Base-by-base conservation (phyloP, 805 yeast genomes). In the Hagleromyces aurorensis region DNA sequence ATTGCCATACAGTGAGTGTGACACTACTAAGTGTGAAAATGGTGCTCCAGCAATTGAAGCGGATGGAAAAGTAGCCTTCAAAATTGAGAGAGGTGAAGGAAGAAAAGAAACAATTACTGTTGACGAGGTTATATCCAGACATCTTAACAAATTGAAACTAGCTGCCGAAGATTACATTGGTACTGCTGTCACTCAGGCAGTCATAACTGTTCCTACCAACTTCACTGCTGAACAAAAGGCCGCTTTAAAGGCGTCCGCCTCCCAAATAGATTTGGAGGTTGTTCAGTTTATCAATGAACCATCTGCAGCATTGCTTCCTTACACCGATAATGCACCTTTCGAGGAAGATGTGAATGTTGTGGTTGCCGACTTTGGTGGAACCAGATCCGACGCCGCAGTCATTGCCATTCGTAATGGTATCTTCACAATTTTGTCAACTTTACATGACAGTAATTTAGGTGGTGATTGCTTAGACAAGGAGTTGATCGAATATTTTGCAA, bases 111-210 rank as follows among this genome's bases (percentile, higher is more conserved):
- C 65, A 25, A 56, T 85, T 27, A 61, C 83, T 21, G 80, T 86
- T 26, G 82, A 75, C 41, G 89, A 86, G 60, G 78, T 81, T 40
- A 71, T 83, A 36, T 72, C 72, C 43, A 81, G 96, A 67, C 96
- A 91, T 57, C 69, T 91, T 52, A 66, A 62, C 51, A 81, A 85
- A 55, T 67, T 91, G 54, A 79, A 78, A 61, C 65, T 69, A 20
- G 94, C 96, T 44, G 97, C 97, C 36, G 84, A 75, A 55, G 98
- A 87, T 61, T 91, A 78, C 63, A 71, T 83, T 44, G 98, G 98
- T 50, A 71, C 70, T 53, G 57, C 65, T 9, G 70, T 91, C 33
- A 84, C 80, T 45, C 84, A 89, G 40, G 84, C 76, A 34, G 96
- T 89, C 25, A 61, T 91, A 48, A 75, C 96, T 13, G 84, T 89